Evolutionary conservation across 352 stramenopile genomes (phyloP), one percentile per base, ranked within the genome.

Genomic region (Globisporangium rhizosaccharum): DNA sequence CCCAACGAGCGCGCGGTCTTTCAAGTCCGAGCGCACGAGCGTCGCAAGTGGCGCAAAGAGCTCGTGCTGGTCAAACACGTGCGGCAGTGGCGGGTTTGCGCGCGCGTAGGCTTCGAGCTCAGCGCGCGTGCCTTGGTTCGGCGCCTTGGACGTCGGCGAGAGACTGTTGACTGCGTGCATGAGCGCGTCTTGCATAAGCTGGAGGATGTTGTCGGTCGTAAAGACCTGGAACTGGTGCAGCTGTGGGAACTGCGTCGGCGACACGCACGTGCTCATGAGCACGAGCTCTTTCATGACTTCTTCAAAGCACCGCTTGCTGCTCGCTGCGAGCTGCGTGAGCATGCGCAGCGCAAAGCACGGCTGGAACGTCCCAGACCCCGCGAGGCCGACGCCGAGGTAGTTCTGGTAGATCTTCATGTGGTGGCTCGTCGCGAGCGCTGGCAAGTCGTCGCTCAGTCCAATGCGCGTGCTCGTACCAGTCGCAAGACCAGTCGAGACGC

Each of bases 351-450:
- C 69, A 60, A 94, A 92, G 51, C 74, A 90, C 18, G 83, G 82
- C 42, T 82, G 67, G 57, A 91, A 92, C 11, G 70, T 57, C 0
- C 79, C 79, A 0, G 79, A 79, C 5, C 79, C 77, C 3, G 71
- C 75, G 2, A 90, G 65, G 1, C 80, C 81, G 26, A 94, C 68
- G 20, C 85, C 85, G 44, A 94, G 57, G 30, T 75, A 92, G 59
- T 82, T 88, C 56, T 90, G 79, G 53, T 92, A 94, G n/a, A 85
- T 84, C 50, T 78, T 80, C 65, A 93, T 79, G 30, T 91, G 82
- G 37, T 92, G 80, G 30, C 65, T 71, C 54, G 70, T 76, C 5
- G 75, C 68, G 5, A 87, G 55, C 11, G 56, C 72, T 1, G 72
- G 69, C 3, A 79, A 30, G 18, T 90, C 82, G 0, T 37, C 36